Evolutionary conservation across 2,329 filamentous ascomycete species (phyloP), one percentile per base, ranked within the genome.

Genomic region (Penicillium brevicompactum): DNA sequence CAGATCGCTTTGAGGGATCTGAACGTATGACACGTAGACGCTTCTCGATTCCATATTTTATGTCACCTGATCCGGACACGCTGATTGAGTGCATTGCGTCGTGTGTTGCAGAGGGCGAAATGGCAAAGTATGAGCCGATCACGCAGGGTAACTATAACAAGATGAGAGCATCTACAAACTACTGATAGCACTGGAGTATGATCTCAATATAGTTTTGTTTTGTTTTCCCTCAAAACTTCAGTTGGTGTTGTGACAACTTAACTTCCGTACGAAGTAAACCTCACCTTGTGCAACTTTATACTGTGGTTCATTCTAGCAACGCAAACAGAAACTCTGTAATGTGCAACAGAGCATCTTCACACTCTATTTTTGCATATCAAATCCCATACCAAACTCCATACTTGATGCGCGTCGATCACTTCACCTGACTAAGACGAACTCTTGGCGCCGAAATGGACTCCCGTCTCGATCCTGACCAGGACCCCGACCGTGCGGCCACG

Each of bases 11-110:
- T 54, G 71, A 67, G 43, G 76, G 72, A 1, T 63, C 65, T 1
- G 65, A 76, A 13, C 65, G 73, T 3, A 78, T 82, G 73, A 82
- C 80, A 2, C 70, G 72, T 31, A 75, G 78, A 18, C 71, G 84
- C 13, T 86, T 83, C 58, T 86, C 84, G 8, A 86, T 86, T 49
- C 82, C 83, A 0, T 86, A 85, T 63, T 86, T 87, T 52, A 74
- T 85, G 31, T 70, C 74, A 5, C 80, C 83, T 0, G 78, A 84
- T 58, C 72, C 76, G 2, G 73, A 79, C 42, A 71, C 76, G 3
- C 67, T 81, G 8, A 80, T 86, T 49, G 80, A 83, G 61, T 83
- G 80, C 59, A 72, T 85, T 44, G 74, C 77, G 1, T 76, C 76
- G 5, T 82, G 79, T 58, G 72, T 70, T 21, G 73, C 73, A 9